These are phyloP conservation scores for Fusarium veterinarium DNA, from an alignment of 2,329 filamentous ascomycete species.

Conservation along the genomic window DNA sequence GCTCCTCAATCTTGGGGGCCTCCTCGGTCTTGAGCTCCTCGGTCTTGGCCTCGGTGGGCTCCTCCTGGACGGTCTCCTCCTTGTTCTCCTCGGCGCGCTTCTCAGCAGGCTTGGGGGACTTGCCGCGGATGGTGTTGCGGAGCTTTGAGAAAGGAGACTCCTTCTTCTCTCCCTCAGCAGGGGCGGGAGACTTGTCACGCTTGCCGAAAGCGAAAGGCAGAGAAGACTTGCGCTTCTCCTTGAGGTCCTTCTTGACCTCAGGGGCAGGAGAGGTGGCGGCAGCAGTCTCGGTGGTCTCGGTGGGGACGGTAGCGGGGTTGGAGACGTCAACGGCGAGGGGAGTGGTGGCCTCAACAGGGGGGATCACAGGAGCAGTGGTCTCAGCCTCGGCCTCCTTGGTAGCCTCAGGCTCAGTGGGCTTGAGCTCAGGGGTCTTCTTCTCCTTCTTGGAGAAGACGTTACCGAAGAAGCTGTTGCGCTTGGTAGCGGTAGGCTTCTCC, in stretches of 20 bases:
- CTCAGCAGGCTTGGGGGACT: conserved; percentile 54
- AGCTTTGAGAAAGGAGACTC: conserved; percentile 71
- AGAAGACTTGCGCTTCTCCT: conserved; percentile 88
- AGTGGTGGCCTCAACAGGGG: conserved; percentile 67
- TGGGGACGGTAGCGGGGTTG: conserved; percentile 58
- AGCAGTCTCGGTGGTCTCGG: conserved; percentile 60
- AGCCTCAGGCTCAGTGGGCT: conserved; percentile 54
- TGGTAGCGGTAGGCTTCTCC: conserved; percentile 58
- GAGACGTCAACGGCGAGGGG: conserved; percentile 67
- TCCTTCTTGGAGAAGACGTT: conserved; percentile 64
- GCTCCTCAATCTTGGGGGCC: conserved; percentile 66
- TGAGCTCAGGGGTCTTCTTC: conserved; percentile 68
- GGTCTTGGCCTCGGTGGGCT: conserved; percentile 53
- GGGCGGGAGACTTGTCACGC: conserved; percentile 73
- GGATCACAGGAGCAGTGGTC: conserved; percentile 68
- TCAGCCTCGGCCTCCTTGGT: conserved; percentile 61
- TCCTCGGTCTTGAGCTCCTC: conserved; percentile 52
- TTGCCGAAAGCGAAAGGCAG: conserved; percentile 79
- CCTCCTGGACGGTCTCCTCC: conserved; percentile 54
- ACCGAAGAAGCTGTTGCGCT: conserved; percentile 69
- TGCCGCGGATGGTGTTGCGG: conserved; percentile 66
- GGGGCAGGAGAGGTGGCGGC: conserved; percentile 56
- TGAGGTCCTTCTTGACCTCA: conserved; percentile 71
- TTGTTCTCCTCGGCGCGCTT: conserved; percentile 50
- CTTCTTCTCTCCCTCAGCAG: conserved; percentile 71